Percentiles rank a stretch among this genome's conserved stretches.
These are phyloP conservation scores for Ophiostoma angusticollis DNA, from an alignment of 2,329 filamentous ascomycete species.

Conservation along the genomic window DNA sequence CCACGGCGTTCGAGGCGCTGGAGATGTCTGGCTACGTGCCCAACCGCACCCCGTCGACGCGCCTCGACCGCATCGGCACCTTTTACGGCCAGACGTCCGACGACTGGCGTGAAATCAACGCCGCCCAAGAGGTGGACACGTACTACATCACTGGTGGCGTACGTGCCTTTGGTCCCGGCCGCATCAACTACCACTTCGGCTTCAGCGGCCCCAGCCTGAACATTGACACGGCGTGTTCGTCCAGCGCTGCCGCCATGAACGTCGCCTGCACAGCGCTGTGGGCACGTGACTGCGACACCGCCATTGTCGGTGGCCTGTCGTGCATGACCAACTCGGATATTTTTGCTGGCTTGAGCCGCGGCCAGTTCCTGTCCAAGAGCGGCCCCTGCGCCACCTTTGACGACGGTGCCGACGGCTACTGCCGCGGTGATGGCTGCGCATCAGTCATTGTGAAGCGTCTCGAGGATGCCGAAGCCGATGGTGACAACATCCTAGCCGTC, in stretches of 20 bases:
- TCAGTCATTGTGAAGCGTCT: constrained; percentile 68
- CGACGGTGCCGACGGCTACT: constrained; percentile 70
- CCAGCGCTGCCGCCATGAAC: constrained; percentile 58
- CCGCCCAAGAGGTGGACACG: constrained; percentile 54
- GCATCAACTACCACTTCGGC: constrained; percentile 67
- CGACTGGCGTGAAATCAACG: constrained; percentile 66
- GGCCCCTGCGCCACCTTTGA: constrained; percentile 73
- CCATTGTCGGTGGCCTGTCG: constrained; percentile 65
- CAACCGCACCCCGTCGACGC: constrained; percentile 59
- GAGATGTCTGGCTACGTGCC: constrained; percentile 71
- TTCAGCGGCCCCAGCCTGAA: constrained; percentile 61
- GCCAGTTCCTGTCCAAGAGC: constrained; percentile 65
- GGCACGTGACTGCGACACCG: constrained; percentile 67
- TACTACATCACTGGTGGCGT: constrained; percentile 34
- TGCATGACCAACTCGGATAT: constrained; percentile 72
- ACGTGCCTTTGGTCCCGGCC: constrained; percentile 34
- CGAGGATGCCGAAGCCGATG: constrained; percentile 63
- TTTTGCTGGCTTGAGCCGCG: constrained; percentile 61
- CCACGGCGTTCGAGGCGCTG: constrained; percentile 68
- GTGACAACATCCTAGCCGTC: constrained; percentile 64
- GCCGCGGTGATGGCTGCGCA: constrained; percentile 59
- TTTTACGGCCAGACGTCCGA: constrained; percentile 67
- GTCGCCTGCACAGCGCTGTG: constrained; percentile 60
- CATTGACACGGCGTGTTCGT: constrained; percentile 69
- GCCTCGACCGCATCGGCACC: constrained; percentile 49